Evolutionary conservation across 2,329 filamentous ascomycete genomes (phyloP).

Genomic region (Myriosclerotinia duriaeana): DNA sequence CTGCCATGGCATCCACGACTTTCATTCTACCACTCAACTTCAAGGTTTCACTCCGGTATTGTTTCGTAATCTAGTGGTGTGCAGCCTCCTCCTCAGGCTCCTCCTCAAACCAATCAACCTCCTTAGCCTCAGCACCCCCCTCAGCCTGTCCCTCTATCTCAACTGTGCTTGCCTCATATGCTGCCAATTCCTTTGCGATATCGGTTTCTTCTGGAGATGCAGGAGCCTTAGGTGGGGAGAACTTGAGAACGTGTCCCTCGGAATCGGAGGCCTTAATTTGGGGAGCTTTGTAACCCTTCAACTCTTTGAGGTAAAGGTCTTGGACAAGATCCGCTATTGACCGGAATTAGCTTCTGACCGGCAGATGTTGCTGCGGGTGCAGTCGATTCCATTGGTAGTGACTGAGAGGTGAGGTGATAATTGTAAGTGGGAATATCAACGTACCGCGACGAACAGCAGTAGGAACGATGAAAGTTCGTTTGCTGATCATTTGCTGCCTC

Average conservation of each 20-base stretch:
- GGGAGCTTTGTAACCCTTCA: constrained; percentile 90
- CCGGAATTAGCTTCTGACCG: constrained; percentile 30
- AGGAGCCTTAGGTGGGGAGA: constrained; percentile 76
- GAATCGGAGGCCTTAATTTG: constrained; percentile 82
- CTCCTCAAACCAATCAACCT: constrained; percentile 79
- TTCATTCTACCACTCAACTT: constrained; percentile 13
- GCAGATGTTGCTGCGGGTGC: not conserved
- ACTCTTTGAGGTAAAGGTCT: constrained; percentile 94
- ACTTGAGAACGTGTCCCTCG: constrained; percentile 88
- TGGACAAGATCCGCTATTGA: constrained; percentile 88
- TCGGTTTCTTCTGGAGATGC: constrained; percentile 90
- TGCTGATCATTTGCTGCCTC: constrained; percentile 38
- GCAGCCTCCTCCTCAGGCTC: constrained; percentile 56
- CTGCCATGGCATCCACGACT: not conserved
- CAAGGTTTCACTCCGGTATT: not conserved
- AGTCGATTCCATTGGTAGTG: not conserved
- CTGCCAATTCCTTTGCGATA: constrained; percentile 85
- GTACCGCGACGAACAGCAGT: constrained; percentile 42
- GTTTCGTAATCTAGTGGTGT: constrained; percentile 35
- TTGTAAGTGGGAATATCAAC: constrained; percentile 25
- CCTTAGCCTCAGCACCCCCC: constrained; percentile 55
- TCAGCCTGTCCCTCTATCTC: constrained; percentile 87
- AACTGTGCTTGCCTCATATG: constrained; percentile 91
- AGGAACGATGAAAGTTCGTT: constrained; percentile 41
- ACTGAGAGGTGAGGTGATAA: not conserved